phyloP scores from a whole-genome alignment of 768 basidiomycete genomes.

The Fistulinella prunicolor region DNA sequence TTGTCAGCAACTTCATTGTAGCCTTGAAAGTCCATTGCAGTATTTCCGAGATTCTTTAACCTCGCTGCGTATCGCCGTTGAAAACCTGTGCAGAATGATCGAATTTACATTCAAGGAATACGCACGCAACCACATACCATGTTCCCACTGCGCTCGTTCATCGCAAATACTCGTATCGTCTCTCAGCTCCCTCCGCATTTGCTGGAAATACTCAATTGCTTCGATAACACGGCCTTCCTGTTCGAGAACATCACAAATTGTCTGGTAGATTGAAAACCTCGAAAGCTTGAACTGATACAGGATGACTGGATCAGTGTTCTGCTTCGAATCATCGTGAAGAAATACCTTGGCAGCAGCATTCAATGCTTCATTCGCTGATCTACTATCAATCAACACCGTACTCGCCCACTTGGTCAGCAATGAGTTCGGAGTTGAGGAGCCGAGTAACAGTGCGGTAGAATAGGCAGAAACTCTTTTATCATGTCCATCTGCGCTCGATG shows the following conservation, averaged over 20 bases:
- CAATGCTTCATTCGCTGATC: not conserved
- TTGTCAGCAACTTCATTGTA: too few species aligned
- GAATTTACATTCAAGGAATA: too few species aligned
- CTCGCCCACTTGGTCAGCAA: constrained; percentile 9
- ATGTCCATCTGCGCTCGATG: not conserved
- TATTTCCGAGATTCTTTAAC: too few species aligned
- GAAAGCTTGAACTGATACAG: not conserved
- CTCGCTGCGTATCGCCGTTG: not conserved
- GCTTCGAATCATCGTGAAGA: not conserved
- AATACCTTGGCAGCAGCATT: not conserved
- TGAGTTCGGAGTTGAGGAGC: not conserved
- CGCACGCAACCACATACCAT: not conserved
- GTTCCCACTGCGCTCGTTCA: constrained; percentile 1
- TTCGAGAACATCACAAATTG: constrained; percentile 9
- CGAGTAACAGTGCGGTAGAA: not conserved
- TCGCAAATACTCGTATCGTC: not conserved
- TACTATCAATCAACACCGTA: not conserved
- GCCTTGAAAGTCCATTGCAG: too few species aligned
- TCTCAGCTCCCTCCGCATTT: not conserved
- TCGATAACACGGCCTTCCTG: not conserved
- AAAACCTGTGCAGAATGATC: too few species aligned
- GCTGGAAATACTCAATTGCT: not conserved
- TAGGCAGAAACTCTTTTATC: constrained; percentile 1
- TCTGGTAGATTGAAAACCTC: not conserved
- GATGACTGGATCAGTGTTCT: not conserved